Base-by-base conservation (phyloP, 306 rosid species). In the Psophocarpus tetragonolobus region DNA sequence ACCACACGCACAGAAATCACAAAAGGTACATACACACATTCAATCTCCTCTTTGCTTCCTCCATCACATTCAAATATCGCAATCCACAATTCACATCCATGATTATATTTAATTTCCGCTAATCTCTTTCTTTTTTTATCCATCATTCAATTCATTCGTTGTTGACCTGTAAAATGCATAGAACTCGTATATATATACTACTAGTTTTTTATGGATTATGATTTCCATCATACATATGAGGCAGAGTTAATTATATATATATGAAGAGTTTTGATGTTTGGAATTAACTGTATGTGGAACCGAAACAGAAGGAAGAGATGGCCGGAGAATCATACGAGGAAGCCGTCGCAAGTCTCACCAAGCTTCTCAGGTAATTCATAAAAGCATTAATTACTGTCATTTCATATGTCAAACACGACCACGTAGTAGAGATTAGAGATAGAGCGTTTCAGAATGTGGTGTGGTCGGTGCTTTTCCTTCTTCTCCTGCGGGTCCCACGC, bases 241-340 rank as follows among this genome's bases (percentile, higher is more conserved):
- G 3, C 8, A 14, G 29, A 47, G 18, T 44, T 60, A 3, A 9
- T 20, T 21, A 0, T 51, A 23, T 3, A 10, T 42, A 4, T 45
- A 26, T 18, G 65, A 76, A 50, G n/a, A 20, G 32, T 32, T 32
- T 61, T 54, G 17, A 7, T 24, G 67, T 7, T 77, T 68, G 3
- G 8, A 66, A 14, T 29, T 17, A 36, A 60, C 23, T 60, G 20
- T 45, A 27, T 42, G 58, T 75, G 78, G 17, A 20, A 50, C 65
- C 13, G 24, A 33, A 36, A 5, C 88, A 92, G 93, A 85, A 80
- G 76, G 91, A 92, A 79, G 97, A 88, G 51, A 96, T 96, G 99
- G 92, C 89, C 17, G 84, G 69, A 41, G 94, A 90, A 13, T 77
- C 94, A 21, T 92, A 74, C 83, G 90, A 91, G 29, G 96, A 88